Base-by-base conservation (phyloP, 306 rosid genomes). In the Neltuma alba region DNA sequence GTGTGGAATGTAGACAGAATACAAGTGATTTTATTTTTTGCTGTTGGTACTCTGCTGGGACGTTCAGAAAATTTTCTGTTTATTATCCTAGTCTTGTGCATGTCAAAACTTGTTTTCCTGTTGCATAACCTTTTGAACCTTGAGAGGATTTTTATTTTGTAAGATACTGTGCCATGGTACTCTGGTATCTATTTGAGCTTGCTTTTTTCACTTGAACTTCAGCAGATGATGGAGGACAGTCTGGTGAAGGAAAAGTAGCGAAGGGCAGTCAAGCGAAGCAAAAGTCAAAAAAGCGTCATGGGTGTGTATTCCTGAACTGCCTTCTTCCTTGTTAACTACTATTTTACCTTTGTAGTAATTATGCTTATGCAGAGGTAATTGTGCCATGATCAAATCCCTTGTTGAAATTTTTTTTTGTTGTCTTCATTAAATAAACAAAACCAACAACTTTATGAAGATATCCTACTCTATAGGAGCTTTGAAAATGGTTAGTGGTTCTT, bases 281-380 rank as follows among this genome's bases (percentile, higher is more conserved):
- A 76, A 92, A 86, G 85, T 11, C 87, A 54, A 83, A 87, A 77
- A 92, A 95, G 76, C 90, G 94, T 37, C 97, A 94, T 76, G 99
- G 99, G 99, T 95, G 83, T 47, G 90, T 81, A 73, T 87, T 78
- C 66, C 55, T 30, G 47, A 57, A 63, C 58, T 57, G 82, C 52
- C 75, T 34, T 74, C 82, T 66, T 30, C 63, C n/a, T 4, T 61
- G 68, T 74, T 52, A 74, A 54, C 45, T 82, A 60, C n/a, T 67
- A 31, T 41, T 58, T 64, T 72, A 63, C 75, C 69, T 58, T 47
- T 62, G 37, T 48, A 40, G 14, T 80, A 68, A 41, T 67, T 40
- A 30, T 69, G 38, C 66, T 40, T 77, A 65, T 73, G 58, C 30
- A 65, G 76, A 75, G 74, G 82, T 42, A 9, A 63, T 33, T 70